A percentile compares a stretch with the other conserved stretches of the same genome.
phyloP scores from a whole-genome alignment of 495 filamentous ascomycete species.

The Friedmanniomyces endolithicus region DNA sequence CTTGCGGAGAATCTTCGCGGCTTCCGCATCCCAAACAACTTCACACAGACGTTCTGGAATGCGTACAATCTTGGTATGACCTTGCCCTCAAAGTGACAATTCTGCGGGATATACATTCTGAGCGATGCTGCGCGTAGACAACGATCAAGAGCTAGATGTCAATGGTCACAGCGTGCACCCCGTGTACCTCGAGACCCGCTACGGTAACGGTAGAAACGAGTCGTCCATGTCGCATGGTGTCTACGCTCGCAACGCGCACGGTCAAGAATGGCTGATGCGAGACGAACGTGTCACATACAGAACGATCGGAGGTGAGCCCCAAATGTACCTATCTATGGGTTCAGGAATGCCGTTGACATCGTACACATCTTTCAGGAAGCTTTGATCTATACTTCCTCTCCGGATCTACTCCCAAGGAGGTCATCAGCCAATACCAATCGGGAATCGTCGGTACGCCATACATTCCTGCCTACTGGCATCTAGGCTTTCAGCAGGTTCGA shows the following conservation, averaged over 20 bases:
- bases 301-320: slow-evolving; percentile 14
- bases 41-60: slow-evolving; percentile 18
- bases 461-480: slow-evolving; percentile 16
- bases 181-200: slow-evolving; percentile 20
- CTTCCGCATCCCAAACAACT: slow-evolving; percentile 17
- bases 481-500: slow-evolving; percentile 15
- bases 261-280: slow-evolving; percentile 22
- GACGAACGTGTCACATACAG: slow-evolving; percentile 16
- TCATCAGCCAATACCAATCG: slow-evolving; percentile 16
- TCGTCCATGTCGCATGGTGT: slow-evolving; percentile 14
- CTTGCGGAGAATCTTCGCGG: slow-evolving; percentile 45
- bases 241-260: slow-evolving; percentile 22
- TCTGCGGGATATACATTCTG: no score
- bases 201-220: slow-evolving; percentile 13
- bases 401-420: slow-evolving; percentile 14
- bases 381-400: slow-evolving; percentile 23
- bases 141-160: slow-evolving; percentile 55
- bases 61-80: slow-evolving; percentile 43
- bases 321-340: no score
- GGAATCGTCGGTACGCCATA: slow-evolving; percentile 11
- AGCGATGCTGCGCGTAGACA: no score
- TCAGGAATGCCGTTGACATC: no score
- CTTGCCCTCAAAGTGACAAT: no score
- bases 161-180: slow-evolving; percentile 35
- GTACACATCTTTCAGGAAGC: no score